Evolutionary conservation across 148 eudicot genomes (phyloP), one percentile per base, ranked within the genome.

Genomic region (Vaccinium darrowii): DNA sequence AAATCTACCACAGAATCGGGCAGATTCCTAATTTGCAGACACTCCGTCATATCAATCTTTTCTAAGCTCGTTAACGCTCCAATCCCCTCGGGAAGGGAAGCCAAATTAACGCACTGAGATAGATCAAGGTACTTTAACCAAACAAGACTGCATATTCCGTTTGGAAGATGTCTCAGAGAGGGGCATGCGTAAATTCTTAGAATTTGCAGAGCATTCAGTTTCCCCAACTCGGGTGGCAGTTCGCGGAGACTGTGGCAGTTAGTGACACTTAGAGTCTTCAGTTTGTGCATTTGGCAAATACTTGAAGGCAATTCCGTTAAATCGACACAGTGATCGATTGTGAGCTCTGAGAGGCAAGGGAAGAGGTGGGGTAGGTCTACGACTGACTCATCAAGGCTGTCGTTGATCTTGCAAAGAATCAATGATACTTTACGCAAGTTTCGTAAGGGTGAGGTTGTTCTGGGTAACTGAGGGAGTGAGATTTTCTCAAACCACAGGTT

Each of bases 401-500:
- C 74, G 74, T 88, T 84, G 25, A 93, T 88, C 83, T 94, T 91
- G 88, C 94, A 95, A 8, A 93, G 92, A 63, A 92, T 84, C 33
- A 95, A 67, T 2, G 98, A 93, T 15, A 95, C 23, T 84, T 95
- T 95, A 43, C 36, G 85, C 83, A 92, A 62, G 63, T 89, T 92
- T 65, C 86, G 84, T 7, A 92, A 82, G 39, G 97, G 93, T 47
- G 72, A 67, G 14, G 92, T 89, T 62, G 89, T 81, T 75, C 84
- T 39, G 4, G 94, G 93, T 39, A 93, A 80, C 11, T 88, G 91
- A 84, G 95, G 95, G 57, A 95, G 84, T 0, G 88, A 81, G 12
- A 94, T 88, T 76, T 92, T 92, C 88, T 95, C 94, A 21, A 95
- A 86, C 97, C 97, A 95, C 58, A 95, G 93, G 90, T 94, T 95